These are phyloP conservation scores for Tremellales sp. DNA, from an alignment of 1,284 basidiomycete genomes.

Conservation along the genomic window DNA sequence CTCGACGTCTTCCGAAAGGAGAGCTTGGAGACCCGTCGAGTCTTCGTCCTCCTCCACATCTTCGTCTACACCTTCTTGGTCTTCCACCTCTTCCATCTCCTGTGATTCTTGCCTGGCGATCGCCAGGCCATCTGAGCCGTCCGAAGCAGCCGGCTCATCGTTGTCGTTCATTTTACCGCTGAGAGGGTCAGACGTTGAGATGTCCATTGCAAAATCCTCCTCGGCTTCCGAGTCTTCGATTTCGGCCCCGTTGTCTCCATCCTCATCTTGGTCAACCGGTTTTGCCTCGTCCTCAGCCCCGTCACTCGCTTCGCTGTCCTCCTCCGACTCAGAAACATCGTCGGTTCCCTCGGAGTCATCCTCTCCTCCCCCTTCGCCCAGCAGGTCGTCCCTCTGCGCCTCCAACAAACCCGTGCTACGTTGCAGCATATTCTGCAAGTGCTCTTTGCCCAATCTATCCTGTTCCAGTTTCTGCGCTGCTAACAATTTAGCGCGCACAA, in stretches of 20 bases:
- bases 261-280: conserved; percentile 32
- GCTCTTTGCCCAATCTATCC: conserved; percentile 67
- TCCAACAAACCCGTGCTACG: conserved; percentile 84
- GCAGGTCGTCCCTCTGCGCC: conserved; percentile 71
- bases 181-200: background rate
- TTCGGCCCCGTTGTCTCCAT: conserved; percentile 35
- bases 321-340: conserved; percentile 26
- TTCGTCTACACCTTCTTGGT: conserved; percentile 16
- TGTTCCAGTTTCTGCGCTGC: conserved; percentile 59
- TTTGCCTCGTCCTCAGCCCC: conserved; percentile 25
- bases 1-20: conserved; percentile 22
- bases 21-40: conserved; percentile 19
- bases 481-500: conserved; percentile 67
- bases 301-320: conserved; percentile 40
- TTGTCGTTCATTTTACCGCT: background rate
- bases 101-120: no score
- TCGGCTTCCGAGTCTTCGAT: conserved; percentile 1
- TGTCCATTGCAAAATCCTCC: background rate
- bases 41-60: conserved; percentile 23
- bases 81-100: conserved; percentile 31
- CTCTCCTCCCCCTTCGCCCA: conserved; percentile 35
- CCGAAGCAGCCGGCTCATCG: background rate
- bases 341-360: conserved; percentile 31
- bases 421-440: conserved; percentile 84
- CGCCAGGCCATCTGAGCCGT: conserved; percentile 1